Conservation (phyloP, 345 rosid genomes). For the Turritis glabra region DNA sequence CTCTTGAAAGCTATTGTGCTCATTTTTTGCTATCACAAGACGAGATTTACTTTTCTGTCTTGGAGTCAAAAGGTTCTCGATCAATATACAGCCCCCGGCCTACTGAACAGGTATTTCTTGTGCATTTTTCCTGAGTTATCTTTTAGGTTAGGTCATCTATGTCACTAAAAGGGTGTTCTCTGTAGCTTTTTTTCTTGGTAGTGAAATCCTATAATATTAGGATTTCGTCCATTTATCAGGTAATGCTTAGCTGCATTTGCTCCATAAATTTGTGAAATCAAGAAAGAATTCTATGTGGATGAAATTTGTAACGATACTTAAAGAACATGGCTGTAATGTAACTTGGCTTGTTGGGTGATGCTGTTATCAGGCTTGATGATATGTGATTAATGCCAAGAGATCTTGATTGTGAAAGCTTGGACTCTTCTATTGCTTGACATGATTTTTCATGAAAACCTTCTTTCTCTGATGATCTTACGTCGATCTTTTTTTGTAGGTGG, state of each 20-base stretch:
- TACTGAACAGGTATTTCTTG: conserved; percentile 57
- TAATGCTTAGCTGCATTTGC: background rate
- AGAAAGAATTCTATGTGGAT: background rate
- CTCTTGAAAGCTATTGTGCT: conserved; percentile 90
- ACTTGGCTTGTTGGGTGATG: conserved; percentile 18
- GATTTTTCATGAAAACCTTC: conserved; percentile 1
- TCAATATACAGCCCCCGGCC: conserved; percentile 77
- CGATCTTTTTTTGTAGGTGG: conserved; percentile 52
- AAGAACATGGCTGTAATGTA: background rate
- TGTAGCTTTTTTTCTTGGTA: background rate
- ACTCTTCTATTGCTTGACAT: conserved; percentile 9
- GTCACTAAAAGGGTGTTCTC: conserved; percentile 10
- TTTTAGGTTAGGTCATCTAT: conserved; percentile 5
- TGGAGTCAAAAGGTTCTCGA: conserved; percentile 69
- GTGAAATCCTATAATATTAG: background rate
- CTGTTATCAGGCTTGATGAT: conserved; percentile 16
- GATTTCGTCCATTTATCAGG: background rate
- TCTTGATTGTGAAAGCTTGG: conserved; percentile 13
- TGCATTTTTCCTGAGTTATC: background rate
- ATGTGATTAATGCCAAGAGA: conserved; percentile 13
- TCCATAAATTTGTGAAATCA: background rate
- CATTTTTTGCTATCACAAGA: conserved; percentile 89
- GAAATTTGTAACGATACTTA: conserved; percentile 10
- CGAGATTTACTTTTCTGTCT: conserved; percentile 70
- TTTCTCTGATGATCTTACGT: conserved; percentile 12